Conservation (phyloP, 1,284 basidiomycete genomes). For the Omphalotus olearius region DNA sequence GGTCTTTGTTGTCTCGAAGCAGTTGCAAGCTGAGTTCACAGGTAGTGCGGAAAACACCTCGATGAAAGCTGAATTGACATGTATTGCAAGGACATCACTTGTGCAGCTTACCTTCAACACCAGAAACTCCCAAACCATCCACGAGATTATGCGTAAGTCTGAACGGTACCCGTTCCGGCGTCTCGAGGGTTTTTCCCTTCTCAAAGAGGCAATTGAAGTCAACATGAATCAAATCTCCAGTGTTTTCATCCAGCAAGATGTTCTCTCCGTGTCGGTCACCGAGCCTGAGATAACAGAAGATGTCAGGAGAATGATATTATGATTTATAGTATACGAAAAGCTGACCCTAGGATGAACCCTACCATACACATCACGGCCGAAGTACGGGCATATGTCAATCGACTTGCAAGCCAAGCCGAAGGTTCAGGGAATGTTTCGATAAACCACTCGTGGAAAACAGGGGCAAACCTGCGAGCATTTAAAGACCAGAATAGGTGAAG, state of each 20-base stretch:
- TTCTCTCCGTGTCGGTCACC: constrained; percentile 98
- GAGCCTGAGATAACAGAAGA: constrained; percentile 49
- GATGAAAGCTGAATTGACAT: neutral
- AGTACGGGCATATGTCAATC: constrained; percentile 85
- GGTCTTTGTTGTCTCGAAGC: constrained; percentile 89
- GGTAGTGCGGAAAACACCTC: constrained; percentile 88
- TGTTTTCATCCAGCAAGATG: constrained; percentile 86
- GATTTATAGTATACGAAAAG: constrained; percentile 9
- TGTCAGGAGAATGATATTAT: neutral
- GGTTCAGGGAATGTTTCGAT: constrained; percentile 96
- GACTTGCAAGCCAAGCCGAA: constrained; percentile 88
- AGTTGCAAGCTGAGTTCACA: constrained; percentile 91
- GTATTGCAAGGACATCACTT: neutral
- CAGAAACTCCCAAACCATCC: constrained; percentile 91
- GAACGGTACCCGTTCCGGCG: constrained; percentile 94
- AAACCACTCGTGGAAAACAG: constrained; percentile 98
- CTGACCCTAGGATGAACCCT: constrained; percentile 92
- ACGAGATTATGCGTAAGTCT: constrained; percentile 93
- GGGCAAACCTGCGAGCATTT: constrained; percentile 54
- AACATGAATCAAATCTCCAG: constrained; percentile 93
- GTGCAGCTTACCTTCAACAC: constrained; percentile 72
- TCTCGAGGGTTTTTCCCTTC: constrained; percentile 89
- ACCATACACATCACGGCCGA: constrained; percentile 99
- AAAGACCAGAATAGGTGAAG: neutral
- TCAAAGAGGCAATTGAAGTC: constrained; percentile 99